Evolutionary conservation across 768 basidiomycete species (phyloP).

Genomic region (Coprinopsis cinerea): DNA sequence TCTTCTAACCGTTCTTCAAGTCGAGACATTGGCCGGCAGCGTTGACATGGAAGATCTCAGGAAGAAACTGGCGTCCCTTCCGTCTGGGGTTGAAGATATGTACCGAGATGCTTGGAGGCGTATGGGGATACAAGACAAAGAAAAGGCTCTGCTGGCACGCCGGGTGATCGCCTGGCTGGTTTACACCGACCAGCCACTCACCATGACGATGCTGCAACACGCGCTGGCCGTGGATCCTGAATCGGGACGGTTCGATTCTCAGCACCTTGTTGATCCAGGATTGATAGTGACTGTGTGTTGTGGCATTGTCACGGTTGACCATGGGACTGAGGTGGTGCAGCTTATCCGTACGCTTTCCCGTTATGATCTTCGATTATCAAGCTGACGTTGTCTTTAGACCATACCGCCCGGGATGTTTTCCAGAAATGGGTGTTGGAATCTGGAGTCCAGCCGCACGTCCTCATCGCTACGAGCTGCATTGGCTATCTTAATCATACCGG

Average conservation of each 20-base stretch:
- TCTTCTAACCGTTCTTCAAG: not conserved
- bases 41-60: not conserved
- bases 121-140: not conserved
- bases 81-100: not conserved
- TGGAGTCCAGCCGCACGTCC: not conserved
- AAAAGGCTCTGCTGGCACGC: not conserved
- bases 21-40: not conserved
- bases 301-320: not conserved
- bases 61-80: not conserved
- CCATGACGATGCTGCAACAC: not conserved
- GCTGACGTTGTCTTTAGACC: not conserved
- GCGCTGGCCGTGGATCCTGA: not conserved
- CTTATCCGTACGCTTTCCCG: conserved; percentile 3
- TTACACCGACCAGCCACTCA: not conserved
- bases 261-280: not conserved
- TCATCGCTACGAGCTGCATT: not conserved
- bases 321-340: not conserved
- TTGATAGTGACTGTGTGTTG: conserved; percentile 1
- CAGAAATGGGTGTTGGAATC: not conserved
- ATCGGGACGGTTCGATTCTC: not conserved
- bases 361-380: not conserved
- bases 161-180: not conserved
- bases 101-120: not conserved
- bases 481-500: not conserved
- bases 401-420: conserved; percentile 2